A percentile compares a stretch with the other conserved stretches of the same genome.
phyloP scores from a whole-genome alignment of 169 alveolate species.

The Perkinsus olseni region DNA sequence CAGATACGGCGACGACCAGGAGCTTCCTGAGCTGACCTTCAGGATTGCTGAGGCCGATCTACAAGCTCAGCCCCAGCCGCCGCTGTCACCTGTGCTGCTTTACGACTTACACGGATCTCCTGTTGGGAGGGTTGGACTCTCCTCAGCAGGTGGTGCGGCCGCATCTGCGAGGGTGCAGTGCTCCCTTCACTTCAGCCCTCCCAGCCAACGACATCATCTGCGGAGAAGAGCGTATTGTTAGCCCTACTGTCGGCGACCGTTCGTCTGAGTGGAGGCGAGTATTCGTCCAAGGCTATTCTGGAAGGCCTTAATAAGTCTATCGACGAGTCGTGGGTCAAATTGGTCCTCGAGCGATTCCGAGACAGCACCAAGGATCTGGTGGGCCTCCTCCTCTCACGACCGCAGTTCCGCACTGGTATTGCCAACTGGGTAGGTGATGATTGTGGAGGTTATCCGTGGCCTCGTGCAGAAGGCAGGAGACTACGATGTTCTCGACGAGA shows the following conservation, averaged over 20 bases:
- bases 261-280: not conserved
- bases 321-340: not conserved
- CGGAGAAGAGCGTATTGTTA: not conserved
- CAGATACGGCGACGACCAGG: not conserved
- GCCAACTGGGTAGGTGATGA: not conserved
- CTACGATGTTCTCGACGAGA: not conserved
- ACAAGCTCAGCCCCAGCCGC: not conserved
- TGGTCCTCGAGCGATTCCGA: not conserved
- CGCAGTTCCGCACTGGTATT: not conserved
- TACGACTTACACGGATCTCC: not conserved
- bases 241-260: not conserved
- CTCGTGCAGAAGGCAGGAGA: not conserved
- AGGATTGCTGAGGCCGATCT: not conserved
- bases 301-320: not conserved
- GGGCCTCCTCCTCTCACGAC: not conserved
- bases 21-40: not conserved
- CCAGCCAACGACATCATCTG: not conserved
- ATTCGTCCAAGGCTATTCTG: not conserved
- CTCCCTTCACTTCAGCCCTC: not conserved
- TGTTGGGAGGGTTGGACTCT: not conserved
- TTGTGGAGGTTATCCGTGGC: not conserved
- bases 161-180: not conserved
- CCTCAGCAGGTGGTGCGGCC: not conserved
- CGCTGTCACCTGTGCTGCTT: not conserved
- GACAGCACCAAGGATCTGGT: not conserved